Evolutionary conservation across 768 basidiomycete genomes (phyloP), one percentile per base, ranked within the genome.

Genomic region (Tricholoma hemisulphureum): DNA sequence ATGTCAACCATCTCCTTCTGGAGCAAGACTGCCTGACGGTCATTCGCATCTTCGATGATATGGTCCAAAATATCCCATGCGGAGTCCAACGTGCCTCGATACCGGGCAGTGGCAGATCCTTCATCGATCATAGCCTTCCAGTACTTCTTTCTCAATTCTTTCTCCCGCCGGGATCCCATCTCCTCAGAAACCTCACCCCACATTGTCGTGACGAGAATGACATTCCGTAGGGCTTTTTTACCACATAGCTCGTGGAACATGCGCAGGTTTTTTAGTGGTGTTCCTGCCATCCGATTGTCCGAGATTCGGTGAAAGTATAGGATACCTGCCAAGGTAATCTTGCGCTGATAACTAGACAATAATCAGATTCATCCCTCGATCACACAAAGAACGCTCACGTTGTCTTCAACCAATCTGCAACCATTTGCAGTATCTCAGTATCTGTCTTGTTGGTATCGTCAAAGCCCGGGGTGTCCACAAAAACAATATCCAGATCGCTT

Each of bases 181-280:
- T 35, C 51, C 24, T 29, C n/a, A 20, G 52, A 26, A 6, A 76
- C 75, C 55, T 68, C 67, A 5, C 65, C 67, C 77, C 78, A 79
- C 76, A 73, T 80, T 39, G 72, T 80, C 60, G 80, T 81, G 49
- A 72, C 71, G 56, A 80, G 71, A 53, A 77, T 68, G 43, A 79
- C 79, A 59, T 75, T 76, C 50, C 71, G 69, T 56, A 75, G 70
- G 7, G 72, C 67, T 54, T 56, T 67, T 29, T 71, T 71, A 35
- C 77, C 79, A 61, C 80, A 79, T 14, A 80, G 70, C 51, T 77
- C 72, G 32, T 69, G 67, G 61, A 80, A 80, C 63, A 80, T 72
- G 23, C 70, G 69, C 41, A 79, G 75, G 63, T 78, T 79, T 61
- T 72, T 74, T 52, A 68, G 67, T 32, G 76, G 73, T 4, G 71